Conservation (phyloP, 495 filamentous ascomycete species). For the Diplogelasinospora grovesii region DNA sequence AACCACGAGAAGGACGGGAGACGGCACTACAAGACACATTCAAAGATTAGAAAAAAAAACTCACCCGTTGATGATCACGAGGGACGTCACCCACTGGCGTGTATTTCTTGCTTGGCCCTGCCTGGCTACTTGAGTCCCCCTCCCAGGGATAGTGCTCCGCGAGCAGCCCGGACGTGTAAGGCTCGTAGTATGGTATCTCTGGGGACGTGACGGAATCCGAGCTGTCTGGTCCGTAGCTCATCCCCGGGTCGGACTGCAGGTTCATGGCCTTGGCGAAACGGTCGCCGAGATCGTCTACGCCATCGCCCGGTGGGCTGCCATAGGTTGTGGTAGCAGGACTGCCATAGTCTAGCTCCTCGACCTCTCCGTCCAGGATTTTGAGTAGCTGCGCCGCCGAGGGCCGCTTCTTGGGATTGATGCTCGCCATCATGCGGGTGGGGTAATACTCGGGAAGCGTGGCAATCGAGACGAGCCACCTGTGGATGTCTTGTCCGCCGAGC, state of each 20-base stretch:
- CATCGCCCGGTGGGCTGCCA: neutral
- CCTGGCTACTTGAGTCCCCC: no score
- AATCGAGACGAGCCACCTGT: constrained; percentile 12
- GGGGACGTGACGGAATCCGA: constrained; percentile 3
- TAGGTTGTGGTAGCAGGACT: neutral
- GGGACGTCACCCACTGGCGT: constrained; percentile 6
- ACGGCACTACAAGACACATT: no score
- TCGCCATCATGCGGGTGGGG: constrained; percentile 17
- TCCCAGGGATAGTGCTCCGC: constrained; percentile 1
- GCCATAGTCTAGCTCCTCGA: neutral
- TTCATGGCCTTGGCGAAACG: constrained; percentile 10
- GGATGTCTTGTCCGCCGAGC: constrained; percentile 12
- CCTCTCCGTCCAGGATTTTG: constrained; percentile 7
- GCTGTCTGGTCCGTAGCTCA: constrained; percentile 6
- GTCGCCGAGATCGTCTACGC: constrained; percentile 1
- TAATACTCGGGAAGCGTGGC: constrained; percentile 10
- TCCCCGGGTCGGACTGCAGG: neutral
- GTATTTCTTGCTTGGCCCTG: constrained; percentile 8
- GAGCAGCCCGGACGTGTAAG: constrained; percentile 8
- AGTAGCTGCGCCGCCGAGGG: constrained; percentile 18
- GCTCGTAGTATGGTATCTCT: constrained; percentile 22
- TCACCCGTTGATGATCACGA: constrained; percentile 9
- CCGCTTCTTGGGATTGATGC: constrained; percentile 13
- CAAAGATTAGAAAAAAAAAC: neutral
- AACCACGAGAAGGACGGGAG: no score